Conservation (phyloP, 2,329 filamentous ascomycete genomes). For the Fusarium brachygibbosum region DNA sequence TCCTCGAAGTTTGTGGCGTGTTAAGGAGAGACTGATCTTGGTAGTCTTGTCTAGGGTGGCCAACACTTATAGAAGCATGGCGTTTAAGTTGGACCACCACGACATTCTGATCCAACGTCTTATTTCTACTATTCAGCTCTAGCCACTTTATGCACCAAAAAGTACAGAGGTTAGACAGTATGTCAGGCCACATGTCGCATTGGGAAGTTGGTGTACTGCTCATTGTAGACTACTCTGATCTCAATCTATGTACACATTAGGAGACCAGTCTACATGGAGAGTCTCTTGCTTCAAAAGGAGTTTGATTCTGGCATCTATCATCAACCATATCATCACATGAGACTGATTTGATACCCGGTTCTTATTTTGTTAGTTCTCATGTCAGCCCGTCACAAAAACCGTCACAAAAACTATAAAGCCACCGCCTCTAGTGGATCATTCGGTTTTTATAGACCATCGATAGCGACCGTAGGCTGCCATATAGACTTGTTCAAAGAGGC, state of each 20-base stretch:
- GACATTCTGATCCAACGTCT: not conserved
- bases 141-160: accelerated
- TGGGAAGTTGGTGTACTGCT: not conserved
- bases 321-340: not conserved
- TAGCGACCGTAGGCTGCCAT: not conserved
- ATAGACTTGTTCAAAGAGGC: no score
- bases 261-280: no score
- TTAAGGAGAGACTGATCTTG: not conserved
- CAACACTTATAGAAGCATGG: not conserved
- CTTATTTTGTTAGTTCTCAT: not conserved
- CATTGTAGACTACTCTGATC: no score
- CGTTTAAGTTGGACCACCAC: not conserved
- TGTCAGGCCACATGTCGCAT: not conserved
- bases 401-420: not conserved
- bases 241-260: no score
- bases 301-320: not conserved
- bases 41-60: not conserved
- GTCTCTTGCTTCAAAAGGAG: not conserved
- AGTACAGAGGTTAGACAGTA: no score
- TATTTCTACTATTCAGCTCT: not conserved
- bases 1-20: not conserved
- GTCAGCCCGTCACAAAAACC: not conserved
- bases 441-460: not conserved
- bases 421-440: not conserved
- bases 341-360: not conserved